Conservation (phyloP, 371 early-diverging fungal species). For the Chytridium lagenaria region DNA sequence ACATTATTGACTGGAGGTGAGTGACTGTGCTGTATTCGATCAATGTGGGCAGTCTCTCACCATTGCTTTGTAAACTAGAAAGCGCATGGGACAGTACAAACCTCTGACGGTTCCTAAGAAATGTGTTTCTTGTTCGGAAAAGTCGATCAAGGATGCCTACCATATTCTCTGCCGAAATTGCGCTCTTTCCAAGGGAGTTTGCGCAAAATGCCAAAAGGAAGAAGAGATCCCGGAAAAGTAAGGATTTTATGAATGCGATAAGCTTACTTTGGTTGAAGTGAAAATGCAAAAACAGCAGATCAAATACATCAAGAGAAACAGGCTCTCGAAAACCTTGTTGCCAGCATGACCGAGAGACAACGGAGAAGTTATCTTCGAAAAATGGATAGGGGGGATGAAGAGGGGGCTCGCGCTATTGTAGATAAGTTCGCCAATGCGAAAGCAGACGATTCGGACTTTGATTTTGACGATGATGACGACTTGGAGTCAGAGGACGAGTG, state of each 20-base stretch:
- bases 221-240: conserved; percentile 71
- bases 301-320: conserved; percentile 68
- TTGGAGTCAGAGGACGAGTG: background rate
- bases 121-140: conserved; percentile 84
- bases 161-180: conserved; percentile 93
- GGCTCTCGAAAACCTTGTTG: conserved; percentile 72
- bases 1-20: conserved; percentile 71
- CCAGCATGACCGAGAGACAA: conserved; percentile 82
- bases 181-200: conserved; percentile 78
- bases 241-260: conserved; percentile 7
- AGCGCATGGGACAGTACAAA: conserved; percentile 96
- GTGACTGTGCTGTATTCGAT: conserved; percentile 6
- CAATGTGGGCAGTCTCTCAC: background rate
- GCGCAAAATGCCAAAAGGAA: conserved; percentile 89
- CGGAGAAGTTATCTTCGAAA: conserved; percentile 83
- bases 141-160: conserved; percentile 91
- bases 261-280: conserved; percentile 5
- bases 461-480: conserved; percentile 46
- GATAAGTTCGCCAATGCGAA: conserved; percentile 25
- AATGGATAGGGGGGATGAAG: conserved; percentile 65
- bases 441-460: conserved; percentile 49
- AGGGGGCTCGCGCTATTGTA: conserved; percentile 48
- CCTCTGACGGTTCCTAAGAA: conserved; percentile 88
- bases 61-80: conserved; percentile 53
- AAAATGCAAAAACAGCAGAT: conserved; percentile 29